A percentile compares a stretch with the other conserved stretches of the same genome.
Conservation (phyloP, 1,284 basidiomycete species). For the Limonomyces culmigenus region DNA sequence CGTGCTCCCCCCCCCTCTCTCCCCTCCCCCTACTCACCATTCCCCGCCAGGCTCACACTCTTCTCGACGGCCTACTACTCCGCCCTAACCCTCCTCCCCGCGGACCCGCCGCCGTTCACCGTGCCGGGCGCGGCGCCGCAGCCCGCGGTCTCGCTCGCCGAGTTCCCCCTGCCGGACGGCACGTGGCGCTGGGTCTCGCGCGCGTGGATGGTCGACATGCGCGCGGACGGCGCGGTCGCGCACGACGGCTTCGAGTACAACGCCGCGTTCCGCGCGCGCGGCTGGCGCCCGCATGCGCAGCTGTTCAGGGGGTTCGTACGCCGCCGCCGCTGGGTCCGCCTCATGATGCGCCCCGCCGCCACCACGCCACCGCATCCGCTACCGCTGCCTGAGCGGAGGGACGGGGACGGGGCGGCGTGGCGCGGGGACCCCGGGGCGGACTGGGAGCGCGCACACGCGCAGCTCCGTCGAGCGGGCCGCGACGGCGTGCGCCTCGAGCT, state of each 20-base stretch:
- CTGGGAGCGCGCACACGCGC: conserved; percentile 39
- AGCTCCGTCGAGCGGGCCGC: conserved; percentile 32
- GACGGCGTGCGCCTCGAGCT: conserved; percentile 59
- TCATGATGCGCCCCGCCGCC: conserved; percentile 54
- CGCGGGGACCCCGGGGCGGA: conserved; percentile 31
- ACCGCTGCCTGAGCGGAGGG: conserved; percentile 3
- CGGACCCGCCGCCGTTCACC: conserved; percentile 64
- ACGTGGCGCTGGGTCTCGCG: conserved; percentile 67
- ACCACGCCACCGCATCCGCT: conserved; percentile 4
- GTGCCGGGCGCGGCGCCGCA: conserved; percentile 28
- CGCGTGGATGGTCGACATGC: conserved; percentile 78
- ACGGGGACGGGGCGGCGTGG: conserved; percentile 14
- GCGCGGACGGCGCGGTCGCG: conserved; percentile 55
- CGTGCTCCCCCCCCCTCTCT: conserved; percentile 8
- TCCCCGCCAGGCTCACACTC: conserved; percentile 34
- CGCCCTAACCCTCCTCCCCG: conserved; percentile 44
- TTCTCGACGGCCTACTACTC: conserved; percentile 64
- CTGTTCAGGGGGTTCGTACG: conserved; percentile 57
- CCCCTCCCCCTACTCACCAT: conserved; percentile 3
- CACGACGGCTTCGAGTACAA: conserved; percentile 77
- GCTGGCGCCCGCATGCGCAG: conserved; percentile 42
- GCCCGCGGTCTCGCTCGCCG: conserved; percentile 35
- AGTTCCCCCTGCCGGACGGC: conserved; percentile 67
- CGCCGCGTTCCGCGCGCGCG: conserved; percentile 44
- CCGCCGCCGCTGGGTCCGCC: conserved; percentile 56